phyloP scores from a whole-genome alignment of 495 filamentous ascomycete genomes.

The Talaromyces trachyspermus region DNA sequence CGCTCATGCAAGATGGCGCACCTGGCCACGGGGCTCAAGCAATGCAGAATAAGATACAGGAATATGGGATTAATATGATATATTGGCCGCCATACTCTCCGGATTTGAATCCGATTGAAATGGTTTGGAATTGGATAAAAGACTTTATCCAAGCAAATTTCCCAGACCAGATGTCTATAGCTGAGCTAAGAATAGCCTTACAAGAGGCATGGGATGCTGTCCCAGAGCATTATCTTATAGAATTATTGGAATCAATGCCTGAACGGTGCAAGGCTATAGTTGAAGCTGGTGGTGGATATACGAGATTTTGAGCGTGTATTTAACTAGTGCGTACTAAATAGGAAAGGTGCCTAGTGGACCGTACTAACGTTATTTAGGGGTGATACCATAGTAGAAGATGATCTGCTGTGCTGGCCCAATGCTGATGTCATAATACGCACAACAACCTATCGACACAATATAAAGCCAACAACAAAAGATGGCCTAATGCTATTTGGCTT shows the following conservation, averaged over 20 bases:
- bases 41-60: not conserved
- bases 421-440: no score
- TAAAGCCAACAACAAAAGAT: no score
- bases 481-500: no score
- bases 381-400: no score
- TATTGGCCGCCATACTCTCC: not conserved
- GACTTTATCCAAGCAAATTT: not conserved
- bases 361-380: not conserved
- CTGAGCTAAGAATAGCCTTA: not conserved
- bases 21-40: not conserved
- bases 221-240: not conserved
- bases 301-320: not conserved
- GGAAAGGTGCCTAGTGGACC: not conserved
- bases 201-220: not conserved
- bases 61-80: not conserved
- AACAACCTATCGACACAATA: no score
- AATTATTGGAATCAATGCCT: not conserved
- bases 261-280: not conserved
- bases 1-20: not conserved
- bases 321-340: not conserved
- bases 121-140: not conserved
- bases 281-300: not conserved
- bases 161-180: not conserved
- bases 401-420: no score
- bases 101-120: constrained; percentile 3